Evolutionary conservation across 768 basidiomycete species (phyloP).

Genomic region (Suillus brevipes): DNA sequence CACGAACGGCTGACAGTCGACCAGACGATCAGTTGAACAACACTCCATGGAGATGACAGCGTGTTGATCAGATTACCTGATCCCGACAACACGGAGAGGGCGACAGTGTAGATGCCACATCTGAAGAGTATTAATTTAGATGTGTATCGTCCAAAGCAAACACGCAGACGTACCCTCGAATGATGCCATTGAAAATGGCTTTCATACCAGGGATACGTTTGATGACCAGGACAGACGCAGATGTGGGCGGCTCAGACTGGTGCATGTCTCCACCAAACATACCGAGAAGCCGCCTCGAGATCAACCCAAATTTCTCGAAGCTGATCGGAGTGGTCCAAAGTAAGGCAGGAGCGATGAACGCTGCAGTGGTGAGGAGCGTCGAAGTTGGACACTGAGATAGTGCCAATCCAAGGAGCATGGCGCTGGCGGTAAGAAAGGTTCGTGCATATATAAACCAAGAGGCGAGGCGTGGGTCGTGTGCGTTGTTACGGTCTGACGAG

Average conservation of each 20-base stretch:
- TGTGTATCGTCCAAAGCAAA: background rate
- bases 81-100: background rate
- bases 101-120: background rate
- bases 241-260: background rate
- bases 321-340: background rate
- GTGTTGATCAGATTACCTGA: background rate
- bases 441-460: background rate
- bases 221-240: background rate
- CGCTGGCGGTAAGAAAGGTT: background rate
- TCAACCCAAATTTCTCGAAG: background rate
- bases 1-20: background rate
- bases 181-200: background rate
- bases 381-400: background rate
- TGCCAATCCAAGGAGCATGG: background rate
- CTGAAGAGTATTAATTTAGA: background rate
- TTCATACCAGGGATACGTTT: background rate
- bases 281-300: background rate
- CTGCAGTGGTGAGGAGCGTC: background rate
- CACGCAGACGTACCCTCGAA: background rate
- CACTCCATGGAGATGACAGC: background rate
- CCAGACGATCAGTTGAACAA: background rate
- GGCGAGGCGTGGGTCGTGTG: background rate
- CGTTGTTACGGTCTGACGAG: background rate
- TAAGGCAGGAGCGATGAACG: background rate
- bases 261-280: background rate